A percentile compares a stretch with the other conserved stretches of the same genome.
Evolutionary conservation across 257 asterid species (phyloP).

Genomic region (Perilla frutescens): DNA sequence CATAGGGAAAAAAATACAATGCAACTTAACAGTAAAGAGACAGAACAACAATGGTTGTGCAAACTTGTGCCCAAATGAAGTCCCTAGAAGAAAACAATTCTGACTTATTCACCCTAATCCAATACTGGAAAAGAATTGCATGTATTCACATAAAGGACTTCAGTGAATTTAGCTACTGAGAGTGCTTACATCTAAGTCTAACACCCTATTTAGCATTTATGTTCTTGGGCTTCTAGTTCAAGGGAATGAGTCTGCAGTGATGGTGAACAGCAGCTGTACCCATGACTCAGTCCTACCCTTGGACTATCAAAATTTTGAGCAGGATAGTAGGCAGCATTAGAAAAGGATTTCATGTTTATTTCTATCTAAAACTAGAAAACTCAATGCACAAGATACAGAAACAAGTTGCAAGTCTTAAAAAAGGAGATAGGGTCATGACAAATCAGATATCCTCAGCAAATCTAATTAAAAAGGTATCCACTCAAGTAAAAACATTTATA

Average conservation of each 20-base stretch:
- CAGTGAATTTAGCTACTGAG: not conserved
- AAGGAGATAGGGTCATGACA: slow-evolving; percentile 13
- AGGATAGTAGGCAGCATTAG: not conserved
- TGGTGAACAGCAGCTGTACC: not conserved
- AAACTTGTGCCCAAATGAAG: too few relatives aligned
- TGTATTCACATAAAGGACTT: not conserved
- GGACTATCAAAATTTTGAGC: not conserved
- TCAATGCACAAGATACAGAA: not conserved
- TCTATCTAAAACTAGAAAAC: not conserved
- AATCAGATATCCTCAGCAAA: too few relatives aligned
- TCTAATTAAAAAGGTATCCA: not conserved
- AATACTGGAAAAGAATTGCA: too few relatives aligned
- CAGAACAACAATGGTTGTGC: not conserved
- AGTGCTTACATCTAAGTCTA: not conserved
- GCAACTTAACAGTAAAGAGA: not conserved
- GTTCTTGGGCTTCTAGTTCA: not conserved
- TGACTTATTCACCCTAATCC: not conserved
- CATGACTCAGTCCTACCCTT: not conserved
- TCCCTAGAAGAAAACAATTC: not conserved
- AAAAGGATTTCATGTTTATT: not conserved
- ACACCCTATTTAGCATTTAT: not conserved
- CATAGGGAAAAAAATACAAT: too few relatives aligned
- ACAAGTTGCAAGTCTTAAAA: slow-evolving; percentile 13
- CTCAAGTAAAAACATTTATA: not conserved
- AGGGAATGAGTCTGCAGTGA: not conserved